Percentiles rank a stretch among this genome's conserved stretches.
These are phyloP conservation scores for Arthrobotrys megalospora DNA, from an alignment of 2,329 filamentous ascomycete species.

Conservation along the genomic window DNA sequence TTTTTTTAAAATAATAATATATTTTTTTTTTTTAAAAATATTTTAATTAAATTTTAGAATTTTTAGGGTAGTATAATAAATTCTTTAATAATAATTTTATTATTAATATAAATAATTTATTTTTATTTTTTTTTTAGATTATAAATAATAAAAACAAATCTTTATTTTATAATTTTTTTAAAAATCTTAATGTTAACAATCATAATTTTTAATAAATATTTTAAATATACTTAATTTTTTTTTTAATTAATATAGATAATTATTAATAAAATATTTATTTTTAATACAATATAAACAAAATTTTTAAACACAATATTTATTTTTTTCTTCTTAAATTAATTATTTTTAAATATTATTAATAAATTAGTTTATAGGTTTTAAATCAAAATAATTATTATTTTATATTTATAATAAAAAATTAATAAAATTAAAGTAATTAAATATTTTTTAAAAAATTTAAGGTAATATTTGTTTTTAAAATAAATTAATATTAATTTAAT, in stretches of 20 bases:
- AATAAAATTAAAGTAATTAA: not conserved
- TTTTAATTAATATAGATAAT: constrained; percentile 3
- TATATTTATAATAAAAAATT: not conserved
- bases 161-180: constrained; percentile 17
- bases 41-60: not conserved
- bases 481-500: too few species aligned
- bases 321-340: constrained; percentile 7
- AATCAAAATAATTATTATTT: not conserved
- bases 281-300: constrained; percentile 6
- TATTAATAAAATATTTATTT: constrained; percentile 1
- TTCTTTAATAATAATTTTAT: constrained; percentile 10
- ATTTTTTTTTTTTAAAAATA: constrained; percentile 4
- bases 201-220: constrained; percentile 22
- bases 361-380: not conserved
- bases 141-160: not conserved
- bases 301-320: not conserved
- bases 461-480: too few species aligned
- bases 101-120: constrained; percentile 21
- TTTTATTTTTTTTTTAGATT: constrained; percentile 2
- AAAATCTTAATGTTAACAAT: constrained; percentile 4
- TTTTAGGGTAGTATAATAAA: not conserved
- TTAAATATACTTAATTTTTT: too few species aligned
- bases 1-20: not conserved
- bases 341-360: not conserved
- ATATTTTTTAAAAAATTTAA: not conserved